Evolutionary conservation across 1,284 basidiomycete genomes (phyloP).

Genomic region (Pulchroboletus neoregius): DNA sequence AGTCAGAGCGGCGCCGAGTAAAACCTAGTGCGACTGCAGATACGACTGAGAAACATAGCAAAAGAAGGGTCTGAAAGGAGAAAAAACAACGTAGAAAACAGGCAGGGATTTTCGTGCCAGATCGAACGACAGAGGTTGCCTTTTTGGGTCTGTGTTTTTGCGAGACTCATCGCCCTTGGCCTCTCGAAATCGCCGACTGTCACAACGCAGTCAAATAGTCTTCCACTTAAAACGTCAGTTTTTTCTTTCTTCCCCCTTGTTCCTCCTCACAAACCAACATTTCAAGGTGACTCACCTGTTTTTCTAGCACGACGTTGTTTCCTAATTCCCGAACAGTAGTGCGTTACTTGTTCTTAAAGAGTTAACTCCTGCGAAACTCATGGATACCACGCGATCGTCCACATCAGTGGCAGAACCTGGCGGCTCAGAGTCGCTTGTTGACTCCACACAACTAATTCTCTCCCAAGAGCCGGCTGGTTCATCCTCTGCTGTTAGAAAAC

Average conservation of each 20-base stretch:
- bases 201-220: conserved; percentile 15
- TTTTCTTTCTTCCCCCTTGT: background rate
- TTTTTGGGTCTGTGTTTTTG: conserved; percentile 7
- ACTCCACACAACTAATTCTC: conserved; percentile 9
- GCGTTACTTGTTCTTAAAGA: conserved; percentile 6
- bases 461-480: conserved; percentile 4
- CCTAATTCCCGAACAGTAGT: conserved; percentile 2
- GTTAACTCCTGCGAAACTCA: conserved; percentile 6
- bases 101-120: too few species aligned
- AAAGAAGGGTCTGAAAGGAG: background rate
- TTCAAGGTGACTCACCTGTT: conserved; percentile 6
- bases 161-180: background rate
- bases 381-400: conserved; percentile 14
- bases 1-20: background rate
- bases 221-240: background rate
- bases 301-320: background rate
- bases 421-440: conserved; percentile 4
- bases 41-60: background rate
- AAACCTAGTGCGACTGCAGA: background rate
- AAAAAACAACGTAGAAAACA: background rate
- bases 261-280: background rate
- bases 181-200: background rate
- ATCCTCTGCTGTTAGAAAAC: conserved; percentile 16
- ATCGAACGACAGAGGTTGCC: conserved; percentile 18
- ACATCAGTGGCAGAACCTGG: conserved; percentile 18